Base-by-base conservation (phyloP, 495 filamentous ascomycete species). In the Cladorrhinum samala region DNA sequence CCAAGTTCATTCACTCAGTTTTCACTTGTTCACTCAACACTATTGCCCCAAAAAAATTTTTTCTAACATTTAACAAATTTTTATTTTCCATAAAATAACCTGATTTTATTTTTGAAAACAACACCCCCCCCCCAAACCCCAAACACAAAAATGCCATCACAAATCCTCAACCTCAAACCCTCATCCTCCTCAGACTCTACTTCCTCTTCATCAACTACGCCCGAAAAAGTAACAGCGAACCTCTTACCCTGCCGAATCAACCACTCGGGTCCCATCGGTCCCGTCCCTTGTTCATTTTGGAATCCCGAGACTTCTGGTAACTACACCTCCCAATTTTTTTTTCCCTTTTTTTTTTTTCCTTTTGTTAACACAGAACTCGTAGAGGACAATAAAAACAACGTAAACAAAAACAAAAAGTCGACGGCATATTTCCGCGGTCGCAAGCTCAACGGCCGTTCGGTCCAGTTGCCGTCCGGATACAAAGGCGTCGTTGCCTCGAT, bases 211-310 rank as follows among this genome's bases (percentile, higher is more conserved):
- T 20, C 56, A 14, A n/a, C n/a, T n/a, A n/a, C n/a, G n/a, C n/a
- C 39, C 13, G 27, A 49, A 14, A 78, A 78, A 59, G 78, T 77
- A 52, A 85, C 77, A 2, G 84, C 89, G 0, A 86, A 97, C 67
- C 72, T 97, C 38, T 79, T 97, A 17, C 92, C 92, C 6, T 95
- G 91, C 61, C 78, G 79, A 49, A 82, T 97, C 59, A 78, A 92
- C 58, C 83, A 94, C 63, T 79, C 87, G 63, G 92, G 92, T 5
- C 71, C 82, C 9, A 73, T 90, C 44, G 76, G 83, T 14, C 78
- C 83, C 1, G 70, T 80, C 4, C 59, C 80, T 27, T 13, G 21
- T 17, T 74, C 83, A n/a, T 88, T 88, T 59, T 97, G 92, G 92
- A 70, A 66, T 3, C 81, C 88, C 33, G 63, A 59, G 47, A 27